phyloP scores from a whole-genome alignment of 768 basidiomycete genomes.

The Russula emetica region DNA sequence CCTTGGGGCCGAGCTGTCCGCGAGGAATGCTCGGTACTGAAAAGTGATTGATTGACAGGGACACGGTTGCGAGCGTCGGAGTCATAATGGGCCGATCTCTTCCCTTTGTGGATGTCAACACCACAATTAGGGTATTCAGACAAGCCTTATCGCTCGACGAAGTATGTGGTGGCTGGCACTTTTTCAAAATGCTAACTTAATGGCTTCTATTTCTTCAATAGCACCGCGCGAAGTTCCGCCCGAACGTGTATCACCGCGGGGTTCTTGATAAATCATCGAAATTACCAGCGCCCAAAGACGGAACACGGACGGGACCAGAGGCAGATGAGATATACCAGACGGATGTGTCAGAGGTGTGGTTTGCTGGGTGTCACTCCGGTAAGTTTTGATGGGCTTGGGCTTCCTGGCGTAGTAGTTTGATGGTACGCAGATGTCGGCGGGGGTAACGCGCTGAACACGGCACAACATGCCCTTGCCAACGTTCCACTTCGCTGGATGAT shows the following conservation, averaged over 20 bases:
- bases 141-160: conserved; percentile 79
- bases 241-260: conserved; percentile 56
- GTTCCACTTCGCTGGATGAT: conserved; percentile 28
- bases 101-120: conserved; percentile 64
- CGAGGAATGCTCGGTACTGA: not conserved
- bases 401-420: not conserved
- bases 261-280: conserved; percentile 27
- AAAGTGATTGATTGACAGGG: conserved; percentile 41
- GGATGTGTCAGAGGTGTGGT: conserved; percentile 26
- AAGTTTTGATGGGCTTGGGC: not conserved
- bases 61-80: conserved; percentile 77
- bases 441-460: conserved; percentile 9
- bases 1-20: not conserved
- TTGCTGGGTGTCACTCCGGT: conserved; percentile 27
- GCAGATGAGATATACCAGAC: conserved; percentile 11
- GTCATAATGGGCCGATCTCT: conserved; percentile 53
- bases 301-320: not conserved
- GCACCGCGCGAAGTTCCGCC: conserved; percentile 63
- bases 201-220: conserved; percentile 29
- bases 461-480: conserved; percentile 17
- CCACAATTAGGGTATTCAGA: conserved; percentile 62
- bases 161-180: conserved; percentile 35
- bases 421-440: conserved; percentile 24
- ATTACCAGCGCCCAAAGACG: conserved; percentile 1
- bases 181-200: not conserved